A percentile compares a stretch with the other conserved stretches of the same genome.
Conservation (phyloP, 352 stramenopile genomes). For the Phytophthora aleatoria region DNA sequence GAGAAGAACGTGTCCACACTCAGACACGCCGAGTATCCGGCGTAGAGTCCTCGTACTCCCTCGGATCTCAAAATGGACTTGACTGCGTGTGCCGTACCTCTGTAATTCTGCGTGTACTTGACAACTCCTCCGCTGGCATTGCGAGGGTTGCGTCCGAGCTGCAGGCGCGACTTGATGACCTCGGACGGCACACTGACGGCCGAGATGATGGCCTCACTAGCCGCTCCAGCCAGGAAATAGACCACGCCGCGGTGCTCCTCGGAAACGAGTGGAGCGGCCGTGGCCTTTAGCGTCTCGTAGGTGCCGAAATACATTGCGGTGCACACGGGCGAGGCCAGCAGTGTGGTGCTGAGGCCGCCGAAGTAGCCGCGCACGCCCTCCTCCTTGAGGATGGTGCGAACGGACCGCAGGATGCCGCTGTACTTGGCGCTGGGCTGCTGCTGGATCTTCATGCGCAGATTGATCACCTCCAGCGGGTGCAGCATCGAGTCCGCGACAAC, state of each 20-base stretch:
- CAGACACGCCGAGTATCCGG: conserved; percentile 77
- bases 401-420: conserved; percentile 58
- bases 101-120: conserved; percentile 79
- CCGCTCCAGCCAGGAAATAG: conserved; percentile 72
- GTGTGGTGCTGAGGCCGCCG: conserved; percentile 70
- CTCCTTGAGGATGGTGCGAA: conserved; percentile 70
- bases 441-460: conserved; percentile 87
- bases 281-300: conserved; percentile 79
- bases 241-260: conserved; percentile 59
- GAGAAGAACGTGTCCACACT: conserved; percentile 84
- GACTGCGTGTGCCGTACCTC: conserved; percentile 59
- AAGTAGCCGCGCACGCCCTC: conserved; percentile 80
- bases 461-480: conserved; percentile 83
- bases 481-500: conserved; percentile 79
- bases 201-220: conserved; percentile 73
- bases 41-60: conserved; percentile 68
- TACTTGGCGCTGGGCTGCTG: conserved; percentile 57
- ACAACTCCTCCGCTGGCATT: conserved; percentile 69
- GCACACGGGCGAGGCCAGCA: conserved; percentile 74
- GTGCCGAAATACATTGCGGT: conserved; percentile 76
- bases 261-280: conserved; percentile 43
- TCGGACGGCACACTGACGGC: conserved; percentile 75
- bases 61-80: conserved; percentile 68
- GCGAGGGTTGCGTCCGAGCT: conserved; percentile 74
- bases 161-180: conserved; percentile 81